These are phyloP conservation scores for Piloderma croceum DNA, from an alignment of 768 basidiomycete species.

Conservation along the genomic window DNA sequence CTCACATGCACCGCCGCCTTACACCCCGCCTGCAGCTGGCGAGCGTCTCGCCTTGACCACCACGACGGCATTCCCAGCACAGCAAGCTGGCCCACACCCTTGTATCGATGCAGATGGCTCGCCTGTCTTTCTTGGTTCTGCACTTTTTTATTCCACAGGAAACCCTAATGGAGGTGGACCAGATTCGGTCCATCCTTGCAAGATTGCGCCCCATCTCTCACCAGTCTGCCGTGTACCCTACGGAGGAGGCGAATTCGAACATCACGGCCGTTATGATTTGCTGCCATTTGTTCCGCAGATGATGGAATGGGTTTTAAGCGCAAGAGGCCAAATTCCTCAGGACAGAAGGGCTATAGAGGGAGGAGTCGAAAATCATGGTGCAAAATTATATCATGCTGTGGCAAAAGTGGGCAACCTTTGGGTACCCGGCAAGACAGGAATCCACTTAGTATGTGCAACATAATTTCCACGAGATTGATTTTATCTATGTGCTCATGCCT, in stretches of 20 bases:
- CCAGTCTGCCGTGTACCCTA: slow-evolving; percentile 53
- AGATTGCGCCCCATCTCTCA: slow-evolving; percentile 60
- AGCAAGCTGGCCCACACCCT: slow-evolving; percentile 44
- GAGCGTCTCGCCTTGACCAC: slow-evolving; percentile 54
- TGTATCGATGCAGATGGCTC: slow-evolving; percentile 55
- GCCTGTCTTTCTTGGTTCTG: slow-evolving; percentile 70
- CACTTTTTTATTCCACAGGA: slow-evolving; percentile 55
- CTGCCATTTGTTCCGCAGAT: slow-evolving; percentile 59
- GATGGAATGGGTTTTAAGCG: slow-evolving; percentile 73
- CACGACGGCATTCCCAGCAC: slow-evolving; percentile 34
- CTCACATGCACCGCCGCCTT: not conserved
- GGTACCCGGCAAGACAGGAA: slow-evolving; percentile 72
- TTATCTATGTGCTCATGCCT: not conserved
- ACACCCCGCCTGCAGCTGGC: slow-evolving; percentile 52
- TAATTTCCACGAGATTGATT: not conserved
- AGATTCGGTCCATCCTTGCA: slow-evolving; percentile 71
- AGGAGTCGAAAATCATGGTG: slow-evolving; percentile 67
- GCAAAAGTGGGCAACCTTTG: slow-evolving; percentile 43
- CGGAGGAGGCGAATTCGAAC: slow-evolving; percentile 54
- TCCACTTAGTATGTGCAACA: slow-evolving; percentile 51
- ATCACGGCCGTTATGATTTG: slow-evolving; percentile 67
- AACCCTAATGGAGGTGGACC: slow-evolving; percentile 1
- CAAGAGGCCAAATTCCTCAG: slow-evolving; percentile 52
- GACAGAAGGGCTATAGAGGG: slow-evolving; percentile 62
- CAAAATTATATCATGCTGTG: slow-evolving; percentile 63